These are phyloP conservation scores for Pistacia vera DNA, from an alignment of 345 rosid species.

Conservation along the genomic window DNA sequence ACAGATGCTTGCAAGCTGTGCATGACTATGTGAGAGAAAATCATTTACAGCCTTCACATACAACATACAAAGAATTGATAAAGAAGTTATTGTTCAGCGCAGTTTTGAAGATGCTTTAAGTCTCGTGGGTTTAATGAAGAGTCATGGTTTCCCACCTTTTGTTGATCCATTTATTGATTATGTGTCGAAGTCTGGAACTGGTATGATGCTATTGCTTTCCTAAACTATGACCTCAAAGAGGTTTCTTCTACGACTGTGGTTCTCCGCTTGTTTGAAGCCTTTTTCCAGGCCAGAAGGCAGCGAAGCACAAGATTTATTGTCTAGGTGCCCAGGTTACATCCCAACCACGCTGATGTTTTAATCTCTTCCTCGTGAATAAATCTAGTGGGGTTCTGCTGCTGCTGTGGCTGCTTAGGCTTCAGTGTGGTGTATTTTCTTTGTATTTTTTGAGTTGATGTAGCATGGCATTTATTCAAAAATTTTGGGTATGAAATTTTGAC, in stretches of 20 bases:
- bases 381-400: conserved; percentile 30
- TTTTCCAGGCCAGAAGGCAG: conserved; percentile 65
- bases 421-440: conserved; percentile 9
- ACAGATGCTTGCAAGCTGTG: conserved; percentile 62
- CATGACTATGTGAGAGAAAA: conserved; percentile 33
- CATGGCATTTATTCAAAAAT: conserved; percentile 22
- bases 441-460: conserved; percentile 19
- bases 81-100: conserved; percentile 58
- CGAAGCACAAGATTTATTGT: conserved; percentile 76
- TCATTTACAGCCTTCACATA: conserved; percentile 58
- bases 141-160: conserved; percentile 75
- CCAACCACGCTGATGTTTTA: conserved; percentile 77
- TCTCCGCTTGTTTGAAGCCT: conserved; percentile 60
- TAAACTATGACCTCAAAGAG: conserved; percentile 68
- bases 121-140: conserved; percentile 68
- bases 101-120: conserved; percentile 73
- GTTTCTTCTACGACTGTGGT: conserved; percentile 68
- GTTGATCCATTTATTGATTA: conserved; percentile 66
- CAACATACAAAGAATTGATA: conserved; percentile 64
- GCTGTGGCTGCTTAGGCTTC: conserved; percentile 33
- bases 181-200: conserved; percentile 68
- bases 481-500: conserved; percentile 17
- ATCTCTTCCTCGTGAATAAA: conserved; percentile 66
- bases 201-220: conserved; percentile 60
- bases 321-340: conserved; percentile 61